These are phyloP conservation scores for Dothidotthia symphoricarpi DNA, from an alignment of 2,329 filamentous ascomycete species.

Conservation along the genomic window DNA sequence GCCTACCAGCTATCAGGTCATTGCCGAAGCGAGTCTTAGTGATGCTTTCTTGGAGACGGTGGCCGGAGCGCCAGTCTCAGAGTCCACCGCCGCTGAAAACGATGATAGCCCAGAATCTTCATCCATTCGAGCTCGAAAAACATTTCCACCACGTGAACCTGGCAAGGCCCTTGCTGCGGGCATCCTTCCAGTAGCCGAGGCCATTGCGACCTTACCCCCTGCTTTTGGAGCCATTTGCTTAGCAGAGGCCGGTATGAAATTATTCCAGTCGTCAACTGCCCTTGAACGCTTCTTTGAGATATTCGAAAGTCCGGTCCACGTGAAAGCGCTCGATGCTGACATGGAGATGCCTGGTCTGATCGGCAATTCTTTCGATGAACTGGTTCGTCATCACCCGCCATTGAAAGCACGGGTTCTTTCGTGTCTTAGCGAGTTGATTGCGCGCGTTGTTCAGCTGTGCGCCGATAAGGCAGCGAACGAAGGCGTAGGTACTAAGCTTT, in stretches of 20 bases:
- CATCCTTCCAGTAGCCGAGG: constrained; percentile 83
- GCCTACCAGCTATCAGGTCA: constrained; percentile 93
- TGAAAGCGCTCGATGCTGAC: constrained; percentile 78
- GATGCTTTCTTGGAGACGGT: constrained; percentile 82
- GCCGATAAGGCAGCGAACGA: constrained; percentile 65
- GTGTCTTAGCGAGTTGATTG: constrained; percentile 85
- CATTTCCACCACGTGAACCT: constrained; percentile 25
- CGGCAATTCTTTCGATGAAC: constrained; percentile 85
- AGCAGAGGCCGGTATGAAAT: constrained; percentile 80
- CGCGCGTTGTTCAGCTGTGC: constrained; percentile 73
- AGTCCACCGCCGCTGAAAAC: constrained; percentile 15
- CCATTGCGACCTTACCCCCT: constrained; percentile 80
- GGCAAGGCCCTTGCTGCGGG: constrained; percentile 57
- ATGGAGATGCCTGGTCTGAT: constrained; percentile 69
- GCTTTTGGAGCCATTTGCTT: constrained; percentile 93
- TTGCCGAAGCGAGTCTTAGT: constrained; percentile 89
- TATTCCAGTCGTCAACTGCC: constrained; percentile 80
- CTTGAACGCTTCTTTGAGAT: constrained; percentile 89
- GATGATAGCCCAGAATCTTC: too few species aligned
- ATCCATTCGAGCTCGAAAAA: constrained; percentile 8
- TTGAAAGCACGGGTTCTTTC: constrained; percentile 78
- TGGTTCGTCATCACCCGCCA: constrained; percentile 87
- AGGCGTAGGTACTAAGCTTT: constrained; percentile 77
- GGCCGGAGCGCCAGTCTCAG: constrained; percentile 47
- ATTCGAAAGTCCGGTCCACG: constrained; percentile 89